phyloP scores from a whole-genome alignment of 2,329 filamentous ascomycete genomes.

The Peltaster fructicola region DNA sequence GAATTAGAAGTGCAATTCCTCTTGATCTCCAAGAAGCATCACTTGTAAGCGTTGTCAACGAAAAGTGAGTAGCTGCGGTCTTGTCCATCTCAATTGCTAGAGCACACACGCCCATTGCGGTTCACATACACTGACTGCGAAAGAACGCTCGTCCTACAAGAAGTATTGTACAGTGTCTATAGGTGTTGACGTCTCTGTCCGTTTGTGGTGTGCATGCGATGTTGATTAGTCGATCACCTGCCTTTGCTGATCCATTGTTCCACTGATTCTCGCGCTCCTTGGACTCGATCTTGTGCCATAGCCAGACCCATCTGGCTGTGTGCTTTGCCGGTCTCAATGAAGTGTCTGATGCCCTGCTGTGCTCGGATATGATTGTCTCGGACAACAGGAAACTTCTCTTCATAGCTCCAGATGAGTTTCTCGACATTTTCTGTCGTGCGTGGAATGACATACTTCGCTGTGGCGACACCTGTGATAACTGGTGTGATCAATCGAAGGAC shows the following conservation, averaged over 20 bases:
- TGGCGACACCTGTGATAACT: slow-evolving; percentile 60
- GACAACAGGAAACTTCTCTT: slow-evolving; percentile 70
- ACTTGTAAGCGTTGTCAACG: no score
- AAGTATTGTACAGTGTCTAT: no score
- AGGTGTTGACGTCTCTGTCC: no score
- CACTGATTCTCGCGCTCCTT: slow-evolving; percentile 53
- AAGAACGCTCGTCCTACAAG: no score
- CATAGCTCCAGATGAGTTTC: slow-evolving; percentile 77
- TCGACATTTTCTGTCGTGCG: slow-evolving; percentile 80
- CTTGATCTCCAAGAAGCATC: no score
- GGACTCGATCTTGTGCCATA: slow-evolving; percentile 68
- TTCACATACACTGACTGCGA: no score
- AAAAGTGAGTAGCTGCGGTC: no score
- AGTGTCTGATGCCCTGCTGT: slow-evolving; percentile 49
- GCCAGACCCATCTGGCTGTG: slow-evolving; percentile 53
- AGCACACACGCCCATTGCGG: no score
- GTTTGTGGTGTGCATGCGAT: no score
- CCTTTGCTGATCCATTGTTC: slow-evolving; percentile 89
- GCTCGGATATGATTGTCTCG: slow-evolving; percentile 63
- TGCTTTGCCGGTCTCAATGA: slow-evolving; percentile 55
- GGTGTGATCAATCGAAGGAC: slow-evolving; percentile 62
- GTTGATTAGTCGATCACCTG: slow-evolving; percentile 8
- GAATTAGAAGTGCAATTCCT: no score
- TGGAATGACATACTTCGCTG: slow-evolving; percentile 71
- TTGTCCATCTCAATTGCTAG: no score